Base-by-base conservation (phyloP, 495 filamentous ascomycete genomes). In the Penicillium diatomitis region DNA sequence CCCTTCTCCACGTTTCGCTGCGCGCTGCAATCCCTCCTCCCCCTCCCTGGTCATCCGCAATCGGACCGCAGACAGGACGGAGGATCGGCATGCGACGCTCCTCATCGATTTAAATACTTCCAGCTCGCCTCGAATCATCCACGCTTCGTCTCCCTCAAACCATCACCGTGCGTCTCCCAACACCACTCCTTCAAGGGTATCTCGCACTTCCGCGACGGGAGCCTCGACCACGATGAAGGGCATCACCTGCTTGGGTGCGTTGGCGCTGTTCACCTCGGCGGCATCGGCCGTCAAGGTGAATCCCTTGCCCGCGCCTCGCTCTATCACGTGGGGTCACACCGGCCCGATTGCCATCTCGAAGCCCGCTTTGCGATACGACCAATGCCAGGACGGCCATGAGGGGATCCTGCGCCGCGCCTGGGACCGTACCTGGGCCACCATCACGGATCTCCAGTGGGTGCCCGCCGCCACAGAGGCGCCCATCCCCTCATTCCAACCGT, bases 221-320 rank as follows among this genome's bases (percentile, higher is more conserved):
- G 20, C 20, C 20, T 20, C 0, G 20, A 20, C 34, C 46, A 58
- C 41, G 32, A 72, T 72, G 69, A 56, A 60, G 44, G 52, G 67
- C 57, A 47, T 55, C 50, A 41, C 52, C 34, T 45, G 63, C n/a
- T 58, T 61, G 28, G 48, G 61, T 41, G 56, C 50, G 28, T 37
- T 67, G 46, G 49, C 55, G 31, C 46, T 56, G n/a, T 49, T 65
- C 39, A 56, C 48, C 37, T 53, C 66, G 33, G 47, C 57, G n/a
- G 63, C 58, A 8, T 59, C 54, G 9, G 70, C 69, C 37, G 74
- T 80, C 42, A 62, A 61, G 36, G 77, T 75, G 47, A 80, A 79
- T 50, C 77, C 77, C 38, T 67, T 80, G 39, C 77, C 77, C 41
- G 74, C 74, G 33, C 77, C 77, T 9, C 67, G 67, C 46, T 66